These are phyloP conservation scores for Monosporozyma yasuniensis DNA, from an alignment of 805 yeast species.

Conservation along the genomic window DNA sequence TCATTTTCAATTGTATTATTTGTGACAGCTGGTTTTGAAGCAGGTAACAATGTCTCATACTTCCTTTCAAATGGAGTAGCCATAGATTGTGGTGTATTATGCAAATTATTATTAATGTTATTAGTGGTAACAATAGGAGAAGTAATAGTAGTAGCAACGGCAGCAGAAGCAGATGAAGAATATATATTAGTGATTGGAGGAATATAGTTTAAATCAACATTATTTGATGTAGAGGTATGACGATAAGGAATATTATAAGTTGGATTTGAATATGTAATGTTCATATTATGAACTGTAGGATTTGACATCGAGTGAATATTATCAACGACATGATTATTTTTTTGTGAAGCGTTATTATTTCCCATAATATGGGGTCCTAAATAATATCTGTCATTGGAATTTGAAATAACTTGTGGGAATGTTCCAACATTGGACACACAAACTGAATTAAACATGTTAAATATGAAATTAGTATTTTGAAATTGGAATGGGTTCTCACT, in stretches of 20 bases:
- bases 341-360: background rate
- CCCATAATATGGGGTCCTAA: background rate
- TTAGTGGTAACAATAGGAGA: background rate
- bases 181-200: background rate
- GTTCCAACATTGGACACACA: background rate
- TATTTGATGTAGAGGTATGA: background rate
- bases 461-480: background rate
- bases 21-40: slow-evolving; percentile 7
- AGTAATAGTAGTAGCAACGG: background rate
- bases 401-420: background rate
- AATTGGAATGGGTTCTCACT: too few species aligned
- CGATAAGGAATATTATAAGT: background rate
- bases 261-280: background rate
- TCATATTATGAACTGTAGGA: background rate
- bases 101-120: background rate
- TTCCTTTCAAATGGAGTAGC: slow-evolving; percentile 4
- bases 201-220: background rate
- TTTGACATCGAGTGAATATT: background rate
- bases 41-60: slow-evolving; percentile 15
- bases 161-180: background rate
- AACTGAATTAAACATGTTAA: background rate
- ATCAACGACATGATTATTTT: background rate
- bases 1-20: slow-evolving; percentile 12
- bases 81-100: background rate
- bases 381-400: background rate